Evolutionary conservation across 257 asterid genomes (phyloP), one percentile per base, ranked within the genome.

Genomic region (Anisodus acutangulus): DNA sequence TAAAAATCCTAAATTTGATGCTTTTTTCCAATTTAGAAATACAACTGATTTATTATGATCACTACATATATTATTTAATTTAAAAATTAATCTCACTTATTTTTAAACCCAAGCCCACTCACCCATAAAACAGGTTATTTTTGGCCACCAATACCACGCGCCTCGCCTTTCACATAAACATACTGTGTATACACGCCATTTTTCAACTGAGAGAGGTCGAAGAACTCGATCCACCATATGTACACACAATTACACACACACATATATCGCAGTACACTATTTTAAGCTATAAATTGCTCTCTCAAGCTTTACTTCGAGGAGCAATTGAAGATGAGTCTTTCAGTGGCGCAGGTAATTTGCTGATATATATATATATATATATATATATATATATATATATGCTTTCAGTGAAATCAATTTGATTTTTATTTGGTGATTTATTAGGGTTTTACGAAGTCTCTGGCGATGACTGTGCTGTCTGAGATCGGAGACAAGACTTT

Each of bases 401-500:
- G 16, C 31, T 49, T 0, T 3, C 10, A 53, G 6, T 3, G 16
- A 12, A 63, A 35, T 45, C 76, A 22, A 19, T 82, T 79, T 79
- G 9, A 22, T 16, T 47, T 83, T 72, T 79, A 84, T 80, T 82
- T 84, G 71, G 82, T 57, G 54, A 84, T 84, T 45, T 10, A n/a
- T 13, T 49, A 93, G 98, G 98, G 98, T 6, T 95, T 95, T 78
- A 90, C 98, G 68, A 95, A 95, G 96, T 95, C 98, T 54, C 87
- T 95, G 88, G 98, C 98, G 80, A 95, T 95, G 98, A 95, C 98
- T 13, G 93, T 95, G 78, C 85, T 95, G 12, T 95, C 98, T 17
- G 98, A 95, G 93, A 93, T 95, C 87, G 98, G 98, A 13, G 98
- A 95, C 89, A 95, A 95, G 88, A 95, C 98, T 4, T 95, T 95